phyloP scores from a whole-genome alignment of 2,329 filamentous ascomycete species.

The Davidsoniella virescens region DNA sequence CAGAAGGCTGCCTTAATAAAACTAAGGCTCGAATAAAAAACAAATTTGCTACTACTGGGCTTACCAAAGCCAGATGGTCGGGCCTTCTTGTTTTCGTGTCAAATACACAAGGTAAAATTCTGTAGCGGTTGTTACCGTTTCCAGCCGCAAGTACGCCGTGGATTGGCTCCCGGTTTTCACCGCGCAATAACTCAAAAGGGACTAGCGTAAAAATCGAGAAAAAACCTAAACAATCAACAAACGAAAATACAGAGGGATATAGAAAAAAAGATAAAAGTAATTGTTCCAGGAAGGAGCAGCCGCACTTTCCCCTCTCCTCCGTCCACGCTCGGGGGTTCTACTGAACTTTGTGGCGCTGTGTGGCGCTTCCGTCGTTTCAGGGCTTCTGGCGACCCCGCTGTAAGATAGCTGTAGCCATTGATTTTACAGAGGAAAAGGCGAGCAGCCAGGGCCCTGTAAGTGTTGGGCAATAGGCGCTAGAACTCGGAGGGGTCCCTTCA shows the following conservation, averaged over 20 bases:
- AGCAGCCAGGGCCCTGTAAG: background rate
- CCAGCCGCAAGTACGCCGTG: constrained; percentile 3
- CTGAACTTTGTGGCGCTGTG: background rate
- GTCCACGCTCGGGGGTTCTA: background rate
- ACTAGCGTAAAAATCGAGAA: constrained; percentile 3
- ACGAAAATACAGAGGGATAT: background rate
- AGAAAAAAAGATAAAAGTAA: no score
- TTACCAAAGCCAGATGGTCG: background rate
- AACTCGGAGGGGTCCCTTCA: background rate
- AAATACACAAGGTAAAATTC: background rate
- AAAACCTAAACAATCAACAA: background rate
- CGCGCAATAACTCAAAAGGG: background rate
- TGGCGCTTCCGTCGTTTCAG: background rate
- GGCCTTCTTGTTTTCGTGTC: constrained; percentile 4
- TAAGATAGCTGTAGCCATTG: background rate
- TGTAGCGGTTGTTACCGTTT: constrained; percentile 6
- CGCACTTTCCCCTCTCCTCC: no score
- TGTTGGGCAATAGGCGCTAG: background rate
- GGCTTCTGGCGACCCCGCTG: background rate
- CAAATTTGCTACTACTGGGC: background rate
- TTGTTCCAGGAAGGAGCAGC: no score
- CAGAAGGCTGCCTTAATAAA: no score
- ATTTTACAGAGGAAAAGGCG: background rate
- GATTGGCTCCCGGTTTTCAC: constrained; percentile 5
- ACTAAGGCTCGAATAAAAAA: background rate